Conservation (phyloP, 768 basidiomycete genomes). For the Steccherinum ochraceum region DNA sequence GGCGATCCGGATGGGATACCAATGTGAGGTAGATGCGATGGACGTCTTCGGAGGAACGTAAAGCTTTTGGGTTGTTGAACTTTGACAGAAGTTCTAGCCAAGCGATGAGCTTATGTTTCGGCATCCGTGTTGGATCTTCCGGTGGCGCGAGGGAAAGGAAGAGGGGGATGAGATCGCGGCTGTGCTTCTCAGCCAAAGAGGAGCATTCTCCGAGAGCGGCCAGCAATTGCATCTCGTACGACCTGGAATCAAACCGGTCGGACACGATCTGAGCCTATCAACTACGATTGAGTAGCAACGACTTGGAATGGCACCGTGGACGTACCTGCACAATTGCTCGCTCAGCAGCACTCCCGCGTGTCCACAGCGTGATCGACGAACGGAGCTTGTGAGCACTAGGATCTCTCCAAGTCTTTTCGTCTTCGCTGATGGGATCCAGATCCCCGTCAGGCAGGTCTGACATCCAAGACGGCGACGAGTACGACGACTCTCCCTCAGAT, state of each 20-base stretch:
- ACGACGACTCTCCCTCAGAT: slow-evolving; percentile 6
- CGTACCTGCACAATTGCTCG: slow-evolving; percentile 29
- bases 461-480: slow-evolving; percentile 21
- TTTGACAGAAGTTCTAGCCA: slow-evolving; percentile 89
- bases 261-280: slow-evolving; percentile 31
- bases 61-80: slow-evolving; percentile 88
- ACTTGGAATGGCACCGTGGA: not conserved
- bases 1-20: slow-evolving; percentile 78
- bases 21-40: slow-evolving; percentile 62
- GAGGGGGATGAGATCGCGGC: slow-evolving; percentile 78
- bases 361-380: slow-evolving; percentile 42
- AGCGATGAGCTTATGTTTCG: slow-evolving; percentile 55
- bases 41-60: slow-evolving; percentile 62
- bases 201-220: slow-evolving; percentile 61
- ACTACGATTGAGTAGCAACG: not conserved
- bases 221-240: slow-evolving; percentile 82
- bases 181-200: slow-evolving; percentile 78
- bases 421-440: slow-evolving; percentile 43
- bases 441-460: slow-evolving; percentile 20
- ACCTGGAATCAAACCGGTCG: slow-evolving; percentile 64
- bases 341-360: slow-evolving; percentile 24
- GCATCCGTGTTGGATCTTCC: slow-evolving; percentile 34
- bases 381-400: slow-evolving; percentile 62
- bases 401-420: slow-evolving; percentile 73
- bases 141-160: slow-evolving; percentile 53